Evolutionary conservation across 176 grass and related monocot species (phyloP), one percentile per base, ranked within the genome.

Genomic region (Bolboschoenus planiculmis): DNA sequence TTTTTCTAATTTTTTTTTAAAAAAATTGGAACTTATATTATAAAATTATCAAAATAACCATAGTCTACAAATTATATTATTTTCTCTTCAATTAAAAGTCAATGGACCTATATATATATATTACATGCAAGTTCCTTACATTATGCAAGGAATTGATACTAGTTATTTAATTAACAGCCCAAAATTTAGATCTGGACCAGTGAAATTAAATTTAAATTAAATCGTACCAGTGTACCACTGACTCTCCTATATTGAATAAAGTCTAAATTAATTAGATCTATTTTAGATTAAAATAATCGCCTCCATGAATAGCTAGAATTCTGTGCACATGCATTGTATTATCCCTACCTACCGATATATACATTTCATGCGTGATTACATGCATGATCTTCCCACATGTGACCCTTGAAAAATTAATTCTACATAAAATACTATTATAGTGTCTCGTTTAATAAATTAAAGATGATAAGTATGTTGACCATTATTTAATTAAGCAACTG

Each of bases 271-370:
- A 60, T 63, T 35, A 30, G 21, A 60, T 27, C 15, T 42, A 53
- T 13, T 16, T 53, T 53, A 11, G 5, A 36, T 59, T 26, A 81
- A 30, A 16, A 81, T 81, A 56, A 79, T 31, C n/a, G 14, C 7
- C 16, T 54, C 67, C 3, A 56, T 56, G 51, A 29, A 40, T 29
- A 30, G 40, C n/a, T 10, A 4, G 20, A 81, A 81, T 81, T 81
- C 79, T 35, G 23, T 63, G 79, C 79, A 81, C 79, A 81, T 81
- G 79, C 16, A 63, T 24, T 56, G n/a, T n/a, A 48, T 53, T 63
- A 63, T 37, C 35, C 24, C 24, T 62, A 81, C 79, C 77, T 35
- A 57, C 30, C 34, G 13, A 3, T 24, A 9, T 79, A 7, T 57
- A 7, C 44, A 51, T 15, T 14, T 37, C 53, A 23, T 26, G 31